Evolutionary conservation across 2,329 filamentous ascomycete species (phyloP).

Genomic region (Xylaria sp.): DNA sequence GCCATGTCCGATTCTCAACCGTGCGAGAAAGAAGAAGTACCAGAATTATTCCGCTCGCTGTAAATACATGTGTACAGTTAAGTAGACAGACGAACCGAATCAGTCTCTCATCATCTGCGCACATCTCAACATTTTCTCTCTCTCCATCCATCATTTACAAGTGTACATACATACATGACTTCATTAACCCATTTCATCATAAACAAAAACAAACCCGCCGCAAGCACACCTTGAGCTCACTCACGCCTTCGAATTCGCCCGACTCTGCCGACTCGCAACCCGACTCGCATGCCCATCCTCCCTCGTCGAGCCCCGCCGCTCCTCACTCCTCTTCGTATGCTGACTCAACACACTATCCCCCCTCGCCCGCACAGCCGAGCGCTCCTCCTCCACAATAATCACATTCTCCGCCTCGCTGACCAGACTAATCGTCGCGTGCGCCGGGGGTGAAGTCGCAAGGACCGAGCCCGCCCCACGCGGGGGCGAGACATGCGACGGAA

Average conservation of each 20-base stretch:
- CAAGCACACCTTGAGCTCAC: not conserved
- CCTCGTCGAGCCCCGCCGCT: conserved; percentile 25
- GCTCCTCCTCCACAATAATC: conserved; percentile 36
- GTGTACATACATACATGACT: no score
- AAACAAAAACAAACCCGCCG: no score
- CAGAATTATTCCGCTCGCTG: no score
- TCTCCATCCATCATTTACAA: no score
- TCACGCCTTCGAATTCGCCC: conserved; percentile 31
- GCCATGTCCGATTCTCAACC: no score
- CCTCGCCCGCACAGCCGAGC: conserved; percentile 28
- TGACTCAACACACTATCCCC: conserved; percentile 26
- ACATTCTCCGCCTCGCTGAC: conserved; percentile 34
- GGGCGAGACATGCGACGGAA: conserved; percentile 17
- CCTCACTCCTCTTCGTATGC: conserved; percentile 23
- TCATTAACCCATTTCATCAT: no score
- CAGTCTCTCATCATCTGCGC: no score
- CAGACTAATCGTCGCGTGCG: conserved; percentile 5
- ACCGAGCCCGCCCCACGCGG: conserved; percentile 11
- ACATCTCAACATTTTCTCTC: no score
- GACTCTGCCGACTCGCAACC: conserved; percentile 30
- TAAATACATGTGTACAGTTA: no score
- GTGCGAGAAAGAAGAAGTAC: no score
- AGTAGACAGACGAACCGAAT: no score
- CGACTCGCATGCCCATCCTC: conserved; percentile 31
- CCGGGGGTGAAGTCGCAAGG: not conserved